Conservation (phyloP, 140 eudicot genomes). For the Oenanthe javanica region DNA sequence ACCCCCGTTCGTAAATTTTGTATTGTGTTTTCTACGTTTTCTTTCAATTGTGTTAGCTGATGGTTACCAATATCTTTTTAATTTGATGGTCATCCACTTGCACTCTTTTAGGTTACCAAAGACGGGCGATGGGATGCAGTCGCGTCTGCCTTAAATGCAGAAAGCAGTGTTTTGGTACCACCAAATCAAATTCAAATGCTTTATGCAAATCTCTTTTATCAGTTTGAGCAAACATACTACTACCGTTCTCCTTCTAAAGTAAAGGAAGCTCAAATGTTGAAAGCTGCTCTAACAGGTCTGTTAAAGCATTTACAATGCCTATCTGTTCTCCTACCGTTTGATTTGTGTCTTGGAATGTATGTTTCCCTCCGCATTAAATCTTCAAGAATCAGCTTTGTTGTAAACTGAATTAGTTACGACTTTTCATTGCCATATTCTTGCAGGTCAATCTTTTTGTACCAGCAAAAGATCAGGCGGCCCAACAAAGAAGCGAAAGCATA, state of each 20-base stretch:
- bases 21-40: neutral
- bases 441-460: slow-evolving; percentile 16
- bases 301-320: neutral
- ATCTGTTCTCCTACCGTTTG: neutral
- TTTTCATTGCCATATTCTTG: neutral
- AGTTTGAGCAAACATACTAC: slow-evolving; percentile 44
- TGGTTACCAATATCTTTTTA: neutral
- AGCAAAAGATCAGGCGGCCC: slow-evolving; percentile 13
- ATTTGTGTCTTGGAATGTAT: neutral
- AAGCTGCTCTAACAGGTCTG: slow-evolving; percentile 19
- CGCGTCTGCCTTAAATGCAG: slow-evolving; percentile 23
- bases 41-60: neutral
- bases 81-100: slow-evolving; percentile 1
- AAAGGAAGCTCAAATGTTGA: slow-evolving; percentile 11
- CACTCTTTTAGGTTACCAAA: slow-evolving; percentile 42
- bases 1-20: neutral
- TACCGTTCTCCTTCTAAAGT: slow-evolving; percentile 26
- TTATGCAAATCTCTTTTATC: slow-evolving; percentile 39
- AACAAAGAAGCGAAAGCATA: slow-evolving; percentile 29
- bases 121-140: slow-evolving; percentile 53
- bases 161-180: slow-evolving; percentile 19
- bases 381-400: neutral
- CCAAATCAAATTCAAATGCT: slow-evolving; percentile 42
- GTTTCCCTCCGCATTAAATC: neutral
- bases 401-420: neutral